Conservation (phyloP, 2,329 filamentous ascomycete species). For the Fusarium concolor region DNA sequence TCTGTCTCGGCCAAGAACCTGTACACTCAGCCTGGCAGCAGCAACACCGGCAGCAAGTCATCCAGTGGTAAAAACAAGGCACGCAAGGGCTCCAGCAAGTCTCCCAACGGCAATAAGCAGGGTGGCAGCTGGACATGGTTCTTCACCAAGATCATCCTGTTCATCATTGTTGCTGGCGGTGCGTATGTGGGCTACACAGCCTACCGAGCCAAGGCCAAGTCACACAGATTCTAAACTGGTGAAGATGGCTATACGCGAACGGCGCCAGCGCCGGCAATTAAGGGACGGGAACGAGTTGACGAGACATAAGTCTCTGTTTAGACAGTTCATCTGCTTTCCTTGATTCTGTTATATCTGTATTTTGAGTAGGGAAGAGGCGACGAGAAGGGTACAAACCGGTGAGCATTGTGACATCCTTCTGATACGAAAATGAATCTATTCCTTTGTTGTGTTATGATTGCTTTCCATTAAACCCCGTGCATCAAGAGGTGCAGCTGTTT, state of each 20-base stretch:
- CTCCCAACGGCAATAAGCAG: constrained; percentile 52
- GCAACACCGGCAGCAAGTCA: constrained; percentile 50
- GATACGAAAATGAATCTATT: constrained; percentile 25
- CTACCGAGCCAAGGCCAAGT: constrained; percentile 76
- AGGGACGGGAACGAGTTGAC: constrained; percentile 7
- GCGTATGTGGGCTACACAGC: constrained; percentile 88
- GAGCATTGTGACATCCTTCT: constrained; percentile 28
- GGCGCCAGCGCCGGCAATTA: neutral
- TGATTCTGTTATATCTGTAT: constrained; percentile 30
- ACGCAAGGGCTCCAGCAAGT: constrained; percentile 52
- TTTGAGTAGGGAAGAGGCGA: constrained; percentile 27
- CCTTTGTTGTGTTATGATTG: constrained; percentile 17
- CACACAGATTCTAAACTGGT: constrained; percentile 65
- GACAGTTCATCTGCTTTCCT: constrained; percentile 27
- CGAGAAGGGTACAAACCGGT: constrained; percentile 25
- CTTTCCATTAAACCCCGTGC: neutral
- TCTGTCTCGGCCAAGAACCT: constrained; percentile 87
- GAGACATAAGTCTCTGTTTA: constrained; percentile 22
- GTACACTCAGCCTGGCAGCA: constrained; percentile 72
- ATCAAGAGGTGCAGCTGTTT: neutral
- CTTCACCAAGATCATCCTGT: constrained; percentile 84
- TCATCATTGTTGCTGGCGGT: constrained; percentile 76
- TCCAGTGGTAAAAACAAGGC: constrained; percentile 52
- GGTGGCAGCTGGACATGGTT: constrained; percentile 70
- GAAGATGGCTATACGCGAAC: neutral